Evolutionary conservation across 495 filamentous ascomycete species (phyloP), one percentile per base, ranked within the genome.

Genomic region (Glonium stellatum): DNA sequence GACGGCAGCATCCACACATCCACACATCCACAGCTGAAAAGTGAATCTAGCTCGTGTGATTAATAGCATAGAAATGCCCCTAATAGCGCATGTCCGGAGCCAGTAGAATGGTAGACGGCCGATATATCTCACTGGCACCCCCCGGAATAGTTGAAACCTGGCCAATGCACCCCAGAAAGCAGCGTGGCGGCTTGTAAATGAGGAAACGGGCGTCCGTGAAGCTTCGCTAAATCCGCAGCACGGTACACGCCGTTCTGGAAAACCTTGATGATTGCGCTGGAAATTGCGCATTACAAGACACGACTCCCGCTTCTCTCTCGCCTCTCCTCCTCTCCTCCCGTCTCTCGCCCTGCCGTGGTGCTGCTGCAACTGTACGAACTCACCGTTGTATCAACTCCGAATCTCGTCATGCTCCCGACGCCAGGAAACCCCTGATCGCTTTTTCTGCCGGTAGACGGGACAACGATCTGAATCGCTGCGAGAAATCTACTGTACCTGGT

Each of bases 241-340:
- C 27, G 27, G 44, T 22, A 48, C 44, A 48, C 44, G 44, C 44
- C 44, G 44, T 22, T 8, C 22, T 48, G 13, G 44, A 48, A 48
- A 48, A 48, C 44, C 44, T 48, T 48, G 44, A 48, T n/a, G 22
- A 48, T 48, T 48, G 44, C 18, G 18, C 44, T 48, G 44, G 44
- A 48, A 22, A 10, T 18, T 48, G 8, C 44, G 18, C 27, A 31
- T 31, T 31, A 31, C 27, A 31, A 31, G 27, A 15, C 18, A 22
- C 18, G 44, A 18, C 18, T 48, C 44, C 22, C 22, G 18, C 18
- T 12, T 18, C 8, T 22, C 44, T 48, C 44, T 15, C 44, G 6
- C 22, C 1, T 18, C 13, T 1, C 13, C 0, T 10, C 44, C 22
- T 15, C 22, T 15, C 5, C 44, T 9, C 22, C 6, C 18, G 9